Evolutionary conservation across 177 flowering plant genomes (phyloP).

Genomic region (Telopea speciosissima): DNA sequence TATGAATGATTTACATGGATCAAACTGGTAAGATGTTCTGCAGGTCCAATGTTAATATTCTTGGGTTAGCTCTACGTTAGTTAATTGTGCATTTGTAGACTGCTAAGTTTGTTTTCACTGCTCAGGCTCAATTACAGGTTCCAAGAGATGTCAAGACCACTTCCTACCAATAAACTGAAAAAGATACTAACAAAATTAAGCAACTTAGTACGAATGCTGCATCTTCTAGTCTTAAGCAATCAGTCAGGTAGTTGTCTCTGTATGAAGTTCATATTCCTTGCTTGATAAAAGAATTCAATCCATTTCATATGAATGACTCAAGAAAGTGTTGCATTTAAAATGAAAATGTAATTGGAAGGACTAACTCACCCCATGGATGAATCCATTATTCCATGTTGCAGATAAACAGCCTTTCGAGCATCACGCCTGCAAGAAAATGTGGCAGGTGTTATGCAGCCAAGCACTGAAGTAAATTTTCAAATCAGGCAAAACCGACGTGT

Average conservation of each 20-base stretch:
- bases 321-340: not conserved
- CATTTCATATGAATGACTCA: not conserved
- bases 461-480: conserved; percentile 3
- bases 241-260: not conserved
- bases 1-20: not conserved
- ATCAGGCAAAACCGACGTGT: not conserved
- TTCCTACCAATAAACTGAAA: not conserved
- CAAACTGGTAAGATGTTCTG: not conserved
- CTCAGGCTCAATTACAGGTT: not conserved
- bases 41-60: not conserved
- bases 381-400: conserved; percentile 92
- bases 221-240: not conserved
- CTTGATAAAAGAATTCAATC: not conserved
- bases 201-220: not conserved
- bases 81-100: not conserved
- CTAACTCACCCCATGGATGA: conserved; percentile 93
- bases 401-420: conserved; percentile 74
- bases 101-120: not conserved
- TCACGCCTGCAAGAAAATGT: conserved; percentile 58
- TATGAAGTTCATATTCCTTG: not conserved
- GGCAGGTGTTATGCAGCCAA: conserved; percentile 15
- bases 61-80: not conserved
- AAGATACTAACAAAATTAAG: not conserved
- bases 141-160: not conserved
- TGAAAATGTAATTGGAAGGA: not conserved